Base-by-base conservation (phyloP, 1,284 basidiomycete species). In the Moniliophthora roreri region DNA sequence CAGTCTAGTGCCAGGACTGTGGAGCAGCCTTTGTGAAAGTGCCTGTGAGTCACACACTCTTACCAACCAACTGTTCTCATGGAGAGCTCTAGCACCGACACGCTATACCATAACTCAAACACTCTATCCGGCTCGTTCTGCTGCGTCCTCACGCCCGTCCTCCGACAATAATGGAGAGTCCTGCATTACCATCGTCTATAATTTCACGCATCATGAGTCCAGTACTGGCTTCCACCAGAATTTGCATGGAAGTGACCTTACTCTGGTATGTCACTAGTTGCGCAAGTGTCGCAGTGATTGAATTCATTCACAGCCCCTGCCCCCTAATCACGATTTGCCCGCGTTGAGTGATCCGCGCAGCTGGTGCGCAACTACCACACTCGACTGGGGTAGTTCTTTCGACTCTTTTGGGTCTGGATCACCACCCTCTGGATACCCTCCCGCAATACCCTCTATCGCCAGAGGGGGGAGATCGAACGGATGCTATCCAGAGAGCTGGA, bases 1-100 rank as follows among this genome's bases (percentile, higher is more conserved):
- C 4, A 58, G 60, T 11, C 59, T 74, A 23, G 62, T 67, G 10
- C 68, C 70, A 20, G 53, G 51, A 15, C 68, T 68, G 46, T 74
- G 72, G 72, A 58, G 62, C 21, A 56, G 54, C 4, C 51, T 74
- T 5, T 64, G 64, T 39, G 56, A 62, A 16, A 57, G 60, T 39
- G 48, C 60, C 44, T 60, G 72, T 70, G 46, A 56, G 63, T 55
- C 11, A 11, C 24, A 15, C 15, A 20, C 8, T 39, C n/a, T 10
- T 24, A 26, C 32, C 46, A 35, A 28, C 16, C 13, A 23, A 20
- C 20, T 32, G 9, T 46, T 23, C 38, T 20, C 16, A 50, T 21
- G 18, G 20, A 16, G 47, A 45, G 36, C 21, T 28, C 5, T 39
- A 71, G 70, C 69, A 50, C 59, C 65, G 10, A 64, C 60, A 9